Evolutionary conservation across 2,329 filamentous ascomycete genomes (phyloP), one percentile per base, ranked within the genome.

Genomic region (Paecilomyces niveus): DNA sequence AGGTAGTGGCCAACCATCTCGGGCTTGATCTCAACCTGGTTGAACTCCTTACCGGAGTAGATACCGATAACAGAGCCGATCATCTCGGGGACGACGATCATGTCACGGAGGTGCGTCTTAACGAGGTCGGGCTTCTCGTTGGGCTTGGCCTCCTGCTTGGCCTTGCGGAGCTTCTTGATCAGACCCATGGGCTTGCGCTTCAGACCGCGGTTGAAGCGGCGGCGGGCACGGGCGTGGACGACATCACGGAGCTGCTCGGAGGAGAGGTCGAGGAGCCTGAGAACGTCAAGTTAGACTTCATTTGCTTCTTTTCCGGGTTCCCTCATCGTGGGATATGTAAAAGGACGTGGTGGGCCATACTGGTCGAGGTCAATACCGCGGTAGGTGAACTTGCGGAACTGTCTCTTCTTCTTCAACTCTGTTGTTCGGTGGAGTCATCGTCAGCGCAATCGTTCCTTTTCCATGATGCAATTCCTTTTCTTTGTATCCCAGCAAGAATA

Each of bases 1-100:
- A 99, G 86, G 86, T 97, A 97, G 86, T 97, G 93, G 80, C 94
- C 94, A 81, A 99, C 94, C 94, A 99, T 99, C 87, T 99, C 94
- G 73, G 94, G 94, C 89, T 97, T 97, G 85, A 99, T 94, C 83
- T 99, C 94, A 74, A 99, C 92, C 87, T 97, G 93, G 89, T 99
- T 99, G 90, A 99, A 99, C 83, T 97, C 92, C 89, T 99, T 99
- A 78, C 94, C 94, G 70, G 91, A 96, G 90, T 99, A 99, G 85
- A 99, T 94, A 79, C 92, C 94, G 75, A 99, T 89, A 75, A 99
- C 93, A 81, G 85, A 90, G 75, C 94, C 94, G 78, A 99, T 99
- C 94, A 99, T 97, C 87, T 99, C 94, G 74, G 94, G 94, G 72
- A 99, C 94, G 77, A 99, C 88, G 80, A 99, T 97, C 94, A 99